phyloP scores from a whole-genome alignment of 208 protist genomes.

The Trypanosoma lewisi region DNA sequence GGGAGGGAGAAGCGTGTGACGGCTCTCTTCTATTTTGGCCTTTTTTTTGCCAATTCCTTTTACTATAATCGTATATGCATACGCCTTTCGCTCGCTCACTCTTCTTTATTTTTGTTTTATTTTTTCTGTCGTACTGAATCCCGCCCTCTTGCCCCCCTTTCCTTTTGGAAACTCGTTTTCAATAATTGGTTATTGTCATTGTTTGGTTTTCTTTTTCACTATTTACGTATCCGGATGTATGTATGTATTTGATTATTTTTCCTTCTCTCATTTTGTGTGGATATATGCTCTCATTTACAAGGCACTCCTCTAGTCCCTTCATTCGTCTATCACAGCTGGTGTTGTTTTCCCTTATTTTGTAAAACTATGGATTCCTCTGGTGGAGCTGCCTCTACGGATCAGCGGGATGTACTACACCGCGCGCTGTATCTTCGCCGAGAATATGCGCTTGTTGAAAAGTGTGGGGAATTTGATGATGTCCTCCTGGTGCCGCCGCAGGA shows the following conservation, averaged over 20 bases:
- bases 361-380: not conserved
- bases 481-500: slow-evolving; percentile 28
- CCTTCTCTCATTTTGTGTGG: not conserved
- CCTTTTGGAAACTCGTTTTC: not conserved
- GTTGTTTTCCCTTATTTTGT: not conserved
- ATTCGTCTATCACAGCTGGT: slow-evolving; percentile 7
- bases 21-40: too few relatives aligned
- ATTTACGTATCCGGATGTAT: slow-evolving; percentile 1
- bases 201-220: slow-evolving; percentile 7
- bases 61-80: too few relatives aligned
- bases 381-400: not conserved
- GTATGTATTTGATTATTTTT: slow-evolving; percentile 14
- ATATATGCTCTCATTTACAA: not conserved
- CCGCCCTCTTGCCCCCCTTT: not conserved
- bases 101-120: slow-evolving; percentile 7
- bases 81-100: too few relatives aligned
- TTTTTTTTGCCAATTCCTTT: too few relatives aligned
- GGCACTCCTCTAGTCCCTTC: not conserved
- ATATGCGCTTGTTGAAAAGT: slow-evolving; percentile 26
- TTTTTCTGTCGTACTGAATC: too few relatives aligned
- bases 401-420: slow-evolving; percentile 46
- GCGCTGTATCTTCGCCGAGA: slow-evolving; percentile 63
- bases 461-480: slow-evolving; percentile 30
- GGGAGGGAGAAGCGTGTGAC: too few relatives aligned
- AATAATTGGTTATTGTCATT: not conserved